A percentile compares a stretch with the other conserved stretches of the same genome.
Evolutionary conservation across 352 stramenopile species (phyloP).

Genomic region (Phytophthora sp.): DNA sequence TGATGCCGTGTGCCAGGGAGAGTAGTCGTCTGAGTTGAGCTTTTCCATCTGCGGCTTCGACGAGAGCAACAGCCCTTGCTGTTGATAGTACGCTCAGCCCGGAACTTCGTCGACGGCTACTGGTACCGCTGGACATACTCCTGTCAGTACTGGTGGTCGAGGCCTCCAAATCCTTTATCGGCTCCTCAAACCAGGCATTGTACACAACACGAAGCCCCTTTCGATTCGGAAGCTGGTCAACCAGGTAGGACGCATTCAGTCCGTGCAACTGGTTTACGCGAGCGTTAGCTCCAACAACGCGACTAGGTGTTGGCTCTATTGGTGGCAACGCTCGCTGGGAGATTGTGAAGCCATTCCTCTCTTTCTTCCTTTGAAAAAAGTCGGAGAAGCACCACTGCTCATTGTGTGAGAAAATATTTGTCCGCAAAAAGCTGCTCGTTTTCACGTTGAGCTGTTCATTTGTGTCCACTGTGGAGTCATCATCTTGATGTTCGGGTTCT

Average conservation of each 20-base stretch:
- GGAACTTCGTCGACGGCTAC: constrained; percentile 7
- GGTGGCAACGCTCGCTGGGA: constrained; percentile 34
- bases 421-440: constrained; percentile 39
- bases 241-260: constrained; percentile 38
- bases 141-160: neutral
- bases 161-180: neutral
- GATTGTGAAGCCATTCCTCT: constrained; percentile 39
- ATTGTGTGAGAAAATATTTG: constrained; percentile 34
- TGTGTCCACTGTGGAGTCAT: neutral
- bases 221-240: constrained; percentile 38
- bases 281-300: constrained; percentile 20
- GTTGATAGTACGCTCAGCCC: neutral
- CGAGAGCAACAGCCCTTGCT: neutral
- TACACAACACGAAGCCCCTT: constrained; percentile 47
- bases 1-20: constrained; percentile 20
- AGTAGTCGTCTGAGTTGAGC: constrained; percentile 25
- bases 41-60: constrained; percentile 10
- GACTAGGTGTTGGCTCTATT: constrained; percentile 14
- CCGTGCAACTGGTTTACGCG: constrained; percentile 48
- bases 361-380: constrained; percentile 33
- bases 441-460: constrained; percentile 41
- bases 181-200: constrained; percentile 36
- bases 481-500: neutral
- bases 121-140: constrained; percentile 22
- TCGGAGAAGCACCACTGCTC: constrained; percentile 48